Percentiles rank a stretch among this genome's conserved stretches.
Conservation (phyloP, 257 asterid genomes). For the Nicotiana sylvestris region DNA sequence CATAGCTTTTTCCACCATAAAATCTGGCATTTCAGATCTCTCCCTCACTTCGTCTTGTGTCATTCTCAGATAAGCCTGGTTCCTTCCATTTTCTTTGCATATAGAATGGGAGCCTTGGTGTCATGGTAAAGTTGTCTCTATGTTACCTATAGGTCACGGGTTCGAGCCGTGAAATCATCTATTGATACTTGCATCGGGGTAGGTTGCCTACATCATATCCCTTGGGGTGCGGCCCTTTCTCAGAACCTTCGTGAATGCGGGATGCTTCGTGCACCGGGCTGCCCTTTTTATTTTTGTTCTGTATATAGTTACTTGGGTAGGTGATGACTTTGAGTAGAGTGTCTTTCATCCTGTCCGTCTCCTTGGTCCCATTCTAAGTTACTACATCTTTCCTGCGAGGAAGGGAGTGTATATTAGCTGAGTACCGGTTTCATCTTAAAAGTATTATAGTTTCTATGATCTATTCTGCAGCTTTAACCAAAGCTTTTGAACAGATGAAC, state of each 20-base stretch:
- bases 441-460: not conserved
- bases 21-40: not conserved
- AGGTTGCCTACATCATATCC: too few relatives aligned
- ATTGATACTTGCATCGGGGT: too few relatives aligned
- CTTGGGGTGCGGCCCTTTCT: too few relatives aligned
- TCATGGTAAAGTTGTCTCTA: too few relatives aligned
- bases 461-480: slow-evolving; percentile 21
- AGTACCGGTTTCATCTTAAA: not conserved
- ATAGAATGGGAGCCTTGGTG: too few relatives aligned
- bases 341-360: not conserved
- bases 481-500: slow-evolving; percentile 65
- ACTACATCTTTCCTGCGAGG: not conserved
- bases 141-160: too few relatives aligned
- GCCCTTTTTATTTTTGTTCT: too few relatives aligned
- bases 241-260: too few relatives aligned
- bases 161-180: too few relatives aligned
- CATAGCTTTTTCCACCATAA: not conserved
- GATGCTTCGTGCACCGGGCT: too few relatives aligned
- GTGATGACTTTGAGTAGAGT: not conserved
- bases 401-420: not conserved
- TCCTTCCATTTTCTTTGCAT: not conserved
- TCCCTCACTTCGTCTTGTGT: not conserved
- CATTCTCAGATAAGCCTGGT: not conserved
- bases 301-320: not conserved
- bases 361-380: not conserved